Evolutionary conservation across 371 early-diverging fungal species (phyloP), one percentile per base, ranked within the genome.

Genomic region (Apophysomyces elegans): DNA sequence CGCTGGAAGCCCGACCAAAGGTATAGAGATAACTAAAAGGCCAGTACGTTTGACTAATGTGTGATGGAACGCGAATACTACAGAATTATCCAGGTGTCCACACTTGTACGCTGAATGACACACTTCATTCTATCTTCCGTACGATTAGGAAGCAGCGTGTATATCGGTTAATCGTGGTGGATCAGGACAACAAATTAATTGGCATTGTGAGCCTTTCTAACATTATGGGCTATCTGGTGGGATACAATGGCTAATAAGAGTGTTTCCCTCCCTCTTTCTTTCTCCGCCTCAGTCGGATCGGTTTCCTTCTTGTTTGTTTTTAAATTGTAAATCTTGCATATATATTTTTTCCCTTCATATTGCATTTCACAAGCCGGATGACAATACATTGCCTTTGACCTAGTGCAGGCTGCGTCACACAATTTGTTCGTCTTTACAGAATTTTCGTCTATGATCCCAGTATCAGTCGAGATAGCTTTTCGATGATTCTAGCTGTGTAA

Each of bases 51-150:
- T 26, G 32, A 26, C 32, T 26, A 26, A 26, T 26, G 2, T 2
- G 2, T 26, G 32, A 26, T 26, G 32, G 32, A 3, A 26, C 2
- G 32, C 2, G 32, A 26, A 26, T 2, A 26, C 32, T 50, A 0
- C 61, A 87, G 84, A 94, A 96, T 69, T 96, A 95, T 73, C 90
- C 92, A 21, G 97, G 96, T 1, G 95, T 97, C 7, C 97, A 97
- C 70, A 93, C 96, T 9, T 98, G 99, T 78, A 89, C 89, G 0
- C 64, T 88, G 58, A 86, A 81, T 58, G 97, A 97, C 75, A 95
- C 95, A 43, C 84, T 98, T 16, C 86, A 88, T 38, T 92, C 93
- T 0, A 88, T 97, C 50, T 86, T 98, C 62, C 91, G 92, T 37
- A 91, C 91, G 1, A 93, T 98, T 61, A 85, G 91, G 65, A 88